Evolutionary conservation across 306 rosid genomes (phyloP).

Genomic region (Prunus dulcis): DNA sequence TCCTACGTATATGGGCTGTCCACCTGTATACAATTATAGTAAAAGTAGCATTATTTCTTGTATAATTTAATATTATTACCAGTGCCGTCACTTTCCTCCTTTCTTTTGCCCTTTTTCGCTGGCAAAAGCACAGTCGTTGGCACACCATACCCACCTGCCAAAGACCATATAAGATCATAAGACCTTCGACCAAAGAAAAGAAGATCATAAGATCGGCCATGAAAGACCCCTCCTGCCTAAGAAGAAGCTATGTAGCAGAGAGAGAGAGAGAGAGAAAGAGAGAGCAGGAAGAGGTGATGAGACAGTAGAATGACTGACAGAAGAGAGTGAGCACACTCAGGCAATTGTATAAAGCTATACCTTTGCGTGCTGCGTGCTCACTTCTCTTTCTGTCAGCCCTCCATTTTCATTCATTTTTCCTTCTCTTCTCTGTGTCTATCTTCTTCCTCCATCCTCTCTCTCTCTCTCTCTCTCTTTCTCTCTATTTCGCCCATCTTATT

Average conservation of each 20-base stretch:
- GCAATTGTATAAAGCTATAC: slow-evolving; percentile 55
- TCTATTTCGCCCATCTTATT: not conserved
- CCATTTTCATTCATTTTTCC: not conserved
- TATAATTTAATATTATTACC: too few species aligned
- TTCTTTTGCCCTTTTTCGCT: too few species aligned
- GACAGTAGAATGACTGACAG: slow-evolving; percentile 53
- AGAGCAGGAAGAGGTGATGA: not conserved
- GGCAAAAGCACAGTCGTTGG: too few species aligned
- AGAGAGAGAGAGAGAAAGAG: not conserved
- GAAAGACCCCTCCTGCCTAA: too few species aligned
- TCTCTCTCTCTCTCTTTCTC: not conserved
- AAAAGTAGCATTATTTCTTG: too few species aligned
- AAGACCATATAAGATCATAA: too few species aligned
- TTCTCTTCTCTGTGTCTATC: not conserved
- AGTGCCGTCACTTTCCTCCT: too few species aligned
- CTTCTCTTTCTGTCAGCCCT: slow-evolving; percentile 63
- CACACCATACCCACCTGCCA: too few species aligned
- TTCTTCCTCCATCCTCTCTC: not conserved
- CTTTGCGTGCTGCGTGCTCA: slow-evolving; percentile 60
- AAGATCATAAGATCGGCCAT: too few species aligned
- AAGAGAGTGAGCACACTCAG: slow-evolving; percentile 95
- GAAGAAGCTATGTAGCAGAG: not conserved
- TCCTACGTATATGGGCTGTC: too few species aligned
- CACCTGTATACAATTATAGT: too few species aligned
- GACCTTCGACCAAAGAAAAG: too few species aligned